A percentile compares a stretch with the other conserved stretches of the same genome.
These are phyloP conservation scores for Dictyostelium citrinum DNA, from an alignment of 78 protist genomes.

Conservation along the genomic window DNA sequence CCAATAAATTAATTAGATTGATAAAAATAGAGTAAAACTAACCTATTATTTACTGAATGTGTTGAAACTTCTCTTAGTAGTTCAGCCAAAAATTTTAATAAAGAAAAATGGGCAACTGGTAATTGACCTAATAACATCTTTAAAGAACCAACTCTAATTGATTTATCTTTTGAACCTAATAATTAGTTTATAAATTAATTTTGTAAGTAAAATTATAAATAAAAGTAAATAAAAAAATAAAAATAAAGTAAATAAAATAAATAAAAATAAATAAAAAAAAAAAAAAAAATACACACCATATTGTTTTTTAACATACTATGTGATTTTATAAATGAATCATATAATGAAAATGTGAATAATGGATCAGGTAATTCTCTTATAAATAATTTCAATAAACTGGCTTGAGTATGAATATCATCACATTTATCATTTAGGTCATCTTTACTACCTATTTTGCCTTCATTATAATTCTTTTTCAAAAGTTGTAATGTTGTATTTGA, in stretches of 20 bases:
- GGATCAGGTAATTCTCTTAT: constrained; percentile 80
- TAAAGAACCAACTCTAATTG: background rate
- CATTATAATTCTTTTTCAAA: constrained; percentile 39
- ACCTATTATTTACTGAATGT: constrained; percentile 25
- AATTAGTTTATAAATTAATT: too few relatives aligned
- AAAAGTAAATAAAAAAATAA: background rate
- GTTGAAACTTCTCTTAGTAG: constrained; percentile 43
- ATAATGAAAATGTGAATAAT: constrained; percentile 50
- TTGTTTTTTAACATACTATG: constrained; percentile 16
- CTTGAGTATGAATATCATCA: constrained; percentile 72
- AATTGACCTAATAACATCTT: constrained; percentile 29
- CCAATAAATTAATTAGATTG: too few relatives aligned
- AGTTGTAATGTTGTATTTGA: constrained; percentile 25
- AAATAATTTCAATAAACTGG: constrained; percentile 60
- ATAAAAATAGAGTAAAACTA: too few relatives aligned
- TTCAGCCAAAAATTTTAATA: constrained; percentile 42
- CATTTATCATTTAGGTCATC: background rate
- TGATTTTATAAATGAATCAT: constrained; percentile 67
- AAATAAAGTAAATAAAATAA: background rate
- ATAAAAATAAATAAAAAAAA: too few relatives aligned
- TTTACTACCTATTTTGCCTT: constrained; percentile 23
- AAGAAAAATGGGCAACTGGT: constrained; percentile 45
- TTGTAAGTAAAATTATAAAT: background rate
- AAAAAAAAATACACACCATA: too few relatives aligned
- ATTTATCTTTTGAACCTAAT: constrained; percentile 43